A percentile compares a stretch with the other conserved stretches of the same genome.
phyloP scores from a whole-genome alignment of 2,329 filamentous ascomycete species.

The Neoarthrinium moseri region DNA sequence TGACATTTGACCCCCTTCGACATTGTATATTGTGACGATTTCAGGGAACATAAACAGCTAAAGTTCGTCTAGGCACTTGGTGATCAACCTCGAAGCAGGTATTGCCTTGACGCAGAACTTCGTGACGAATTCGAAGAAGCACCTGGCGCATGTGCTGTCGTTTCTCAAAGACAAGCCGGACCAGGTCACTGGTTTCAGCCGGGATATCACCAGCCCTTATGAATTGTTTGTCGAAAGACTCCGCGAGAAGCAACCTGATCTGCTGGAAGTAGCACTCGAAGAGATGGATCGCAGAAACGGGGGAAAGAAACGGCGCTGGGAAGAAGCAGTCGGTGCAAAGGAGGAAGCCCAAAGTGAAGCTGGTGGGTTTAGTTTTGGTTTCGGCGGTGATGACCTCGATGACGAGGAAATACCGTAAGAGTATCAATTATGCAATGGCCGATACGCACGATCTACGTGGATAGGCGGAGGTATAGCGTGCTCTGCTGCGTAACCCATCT shows the following conservation, averaged over 20 bases:
- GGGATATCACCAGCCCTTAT: constrained; percentile 70
- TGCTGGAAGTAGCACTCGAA: constrained; percentile 64
- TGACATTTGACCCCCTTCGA: background rate
- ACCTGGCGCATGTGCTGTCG: constrained; percentile 71
- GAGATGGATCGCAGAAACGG: constrained; percentile 62
- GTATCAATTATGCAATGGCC: too few relatives aligned
- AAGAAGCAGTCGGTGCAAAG: constrained; percentile 65
- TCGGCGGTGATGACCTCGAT: constrained; percentile 44
- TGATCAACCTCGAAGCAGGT: constrained; percentile 81
- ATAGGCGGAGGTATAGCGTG: too few relatives aligned
- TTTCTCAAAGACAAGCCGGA: constrained; percentile 82
- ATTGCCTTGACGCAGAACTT: constrained; percentile 97
- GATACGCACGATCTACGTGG: too few relatives aligned
- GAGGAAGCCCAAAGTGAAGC: constrained; percentile 32
- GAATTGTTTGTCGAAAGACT: constrained; percentile 72
- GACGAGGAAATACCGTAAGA: constrained; percentile 45
- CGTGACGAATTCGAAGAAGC: constrained; percentile 63
- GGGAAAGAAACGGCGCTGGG: constrained; percentile 82
- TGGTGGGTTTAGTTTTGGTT: constrained; percentile 54
- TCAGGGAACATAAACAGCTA: background rate
- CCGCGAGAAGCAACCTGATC: constrained; percentile 57
- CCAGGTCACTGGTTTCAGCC: constrained; percentile 83
- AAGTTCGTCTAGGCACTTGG: constrained; percentile 61
- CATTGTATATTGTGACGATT: background rate
- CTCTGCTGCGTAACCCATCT: too few relatives aligned